Evolutionary conservation across 148 eudicot species (phyloP), one percentile per base, ranked within the genome.

Genomic region (Dianthus caryophyllus): DNA sequence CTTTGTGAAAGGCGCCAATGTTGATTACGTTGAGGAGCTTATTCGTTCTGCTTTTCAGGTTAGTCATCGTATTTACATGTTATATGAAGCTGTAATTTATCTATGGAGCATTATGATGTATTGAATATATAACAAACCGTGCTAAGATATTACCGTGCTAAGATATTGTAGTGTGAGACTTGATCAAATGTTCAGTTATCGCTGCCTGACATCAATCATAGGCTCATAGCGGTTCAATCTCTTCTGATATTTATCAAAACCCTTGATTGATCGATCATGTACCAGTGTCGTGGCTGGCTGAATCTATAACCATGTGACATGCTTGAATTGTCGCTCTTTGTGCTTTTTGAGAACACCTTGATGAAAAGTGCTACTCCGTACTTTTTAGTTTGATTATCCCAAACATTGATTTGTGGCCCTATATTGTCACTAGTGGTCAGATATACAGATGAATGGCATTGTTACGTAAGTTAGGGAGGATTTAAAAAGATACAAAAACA

Each of bases 11-110:
- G 99, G 99, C 58, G 85, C 99, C 14, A 88, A 87, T 36, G 81
- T 94, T 79, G 99, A 94, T 88, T 90, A 90, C 81, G 99, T 82
- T 22, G 93, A 90, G 84, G 99, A 94, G 85, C 88, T 94, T 62
- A 94, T 90, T 51, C 96, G 99, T 24, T 88, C 99, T 65, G 99
- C 96, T 46, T 94, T 94, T 51, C 99, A 94, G 93, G 99, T 90
- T 49, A 67, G 76, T 68, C 55, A 14, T 24, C 50, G 48, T 57
- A 25, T 54, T 22, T 44, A 9, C 41, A 6, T 15, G 18, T 4
- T 67, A 26, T 69, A 30, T 56, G 13, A 5, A 56, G 20, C 46
- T 20, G 8, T 65, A 0, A 57, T 1, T 36, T 27, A 48, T 18
- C 51, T 4, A 17, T 41, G 24, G 60, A 24, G 20, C 50, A 2